Evolutionary conservation across 495 filamentous ascomycete species (phyloP), one percentile per base, ranked within the genome.

Genomic region (Neurospora sp.): DNA sequence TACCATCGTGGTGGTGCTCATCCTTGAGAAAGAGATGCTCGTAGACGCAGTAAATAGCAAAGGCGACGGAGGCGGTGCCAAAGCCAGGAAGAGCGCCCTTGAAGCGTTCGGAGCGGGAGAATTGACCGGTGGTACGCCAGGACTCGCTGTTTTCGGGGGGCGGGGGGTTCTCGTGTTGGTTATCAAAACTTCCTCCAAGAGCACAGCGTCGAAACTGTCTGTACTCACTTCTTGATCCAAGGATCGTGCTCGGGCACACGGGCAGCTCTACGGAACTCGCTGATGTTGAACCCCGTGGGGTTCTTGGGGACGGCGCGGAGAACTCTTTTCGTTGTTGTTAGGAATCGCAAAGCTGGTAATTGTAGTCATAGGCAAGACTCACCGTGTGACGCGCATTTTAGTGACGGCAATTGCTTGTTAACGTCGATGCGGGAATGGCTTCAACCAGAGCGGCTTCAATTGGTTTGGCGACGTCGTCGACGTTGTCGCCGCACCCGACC

Each of bases 51-150:
- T 99, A 99, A 70, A 84, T 90, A 42, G 91, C 90, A 82, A 99
- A 99, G 12, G 94, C 94, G 66, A 95, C 95, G 10, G 91, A 91
- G 6, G 94, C 96, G 75, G 93, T 96, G 66, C 96, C 96, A 70
- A 99, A 85, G 70, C 96, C 96, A 39, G 96, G 96, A 83, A 99
- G 92, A 72, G 90, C 85, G 72, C 89, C 85, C 83, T 89, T 92
- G 86, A 97, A 97, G 31, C 96, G 93, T 85, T 96, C 95, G 82
- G 83, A 92, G 71, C 95, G 89, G 73, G 90, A 90, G 87, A 98
- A 98, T 54, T 90, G 91, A 76, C 95, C 96, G 69, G 69, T 89
- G 85, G 96, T 98, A 78, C 96, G 90, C 96, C 96, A 99, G 80
- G 92, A 86, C 84, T 99, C 96, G 75, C 96, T 99, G 81, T 75